These are phyloP conservation scores for Cubamyces lactineus DNA, from an alignment of 768 basidiomycete species.

Conservation along the genomic window DNA sequence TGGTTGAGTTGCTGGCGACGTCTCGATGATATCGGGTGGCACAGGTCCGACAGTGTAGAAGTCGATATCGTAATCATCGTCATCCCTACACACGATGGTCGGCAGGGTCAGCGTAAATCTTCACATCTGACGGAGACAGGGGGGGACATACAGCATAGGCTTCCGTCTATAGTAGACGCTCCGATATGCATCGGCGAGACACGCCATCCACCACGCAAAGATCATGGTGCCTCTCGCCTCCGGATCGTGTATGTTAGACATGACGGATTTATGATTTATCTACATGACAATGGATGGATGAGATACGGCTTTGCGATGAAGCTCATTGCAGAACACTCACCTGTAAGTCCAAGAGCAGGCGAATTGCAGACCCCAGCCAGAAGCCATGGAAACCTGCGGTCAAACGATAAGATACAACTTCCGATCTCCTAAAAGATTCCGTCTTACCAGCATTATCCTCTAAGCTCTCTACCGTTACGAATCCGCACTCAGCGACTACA, in stretches of 20 bases:
- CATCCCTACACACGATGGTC: constrained; percentile 51
- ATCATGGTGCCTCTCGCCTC: constrained; percentile 84
- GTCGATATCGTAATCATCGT: constrained; percentile 89
- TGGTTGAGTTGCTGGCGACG: constrained; percentile 44
- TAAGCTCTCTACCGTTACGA: constrained; percentile 60
- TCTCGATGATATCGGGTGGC: constrained; percentile 35
- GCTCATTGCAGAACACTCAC: constrained; percentile 41
- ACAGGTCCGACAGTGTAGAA: constrained; percentile 79
- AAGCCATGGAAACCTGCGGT: constrained; percentile 80
- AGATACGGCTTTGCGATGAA: background rate
- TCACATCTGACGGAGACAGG: background rate
- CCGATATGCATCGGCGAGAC: constrained; percentile 80
- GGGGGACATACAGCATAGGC: constrained; percentile 61
- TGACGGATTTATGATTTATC: constrained; percentile 86
- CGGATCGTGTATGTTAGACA: constrained; percentile 70
- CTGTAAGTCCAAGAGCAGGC: constrained; percentile 77
- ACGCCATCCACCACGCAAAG: constrained; percentile 95
- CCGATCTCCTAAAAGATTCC: constrained; percentile 2
- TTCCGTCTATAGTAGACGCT: constrained; percentile 85
- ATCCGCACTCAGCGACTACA: constrained; percentile 13
- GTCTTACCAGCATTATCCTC: constrained; percentile 67
- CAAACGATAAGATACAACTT: constrained; percentile 22
- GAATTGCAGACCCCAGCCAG: constrained; percentile 79
- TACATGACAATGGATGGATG: constrained; percentile 32
- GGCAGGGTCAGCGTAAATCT: constrained; percentile 1